Evolutionary conservation across 2,329 filamentous ascomycete species (phyloP).

Genomic region (Colletotrichum eleusines): DNA sequence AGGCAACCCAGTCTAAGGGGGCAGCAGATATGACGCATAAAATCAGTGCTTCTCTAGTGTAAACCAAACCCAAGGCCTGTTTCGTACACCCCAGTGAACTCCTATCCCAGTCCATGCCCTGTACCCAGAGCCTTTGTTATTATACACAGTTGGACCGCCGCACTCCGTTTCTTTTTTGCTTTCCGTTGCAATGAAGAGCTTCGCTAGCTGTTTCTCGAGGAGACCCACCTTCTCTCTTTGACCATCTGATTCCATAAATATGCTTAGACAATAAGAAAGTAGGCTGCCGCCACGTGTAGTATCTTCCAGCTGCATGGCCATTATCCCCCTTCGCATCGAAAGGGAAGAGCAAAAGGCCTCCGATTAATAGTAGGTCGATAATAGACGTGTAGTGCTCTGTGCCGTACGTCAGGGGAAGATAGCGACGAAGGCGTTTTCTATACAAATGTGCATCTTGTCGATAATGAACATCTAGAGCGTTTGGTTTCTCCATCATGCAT

Average conservation of each 20-base stretch:
- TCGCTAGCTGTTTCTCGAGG: conserved; percentile 1
- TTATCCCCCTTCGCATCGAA: not conserved
- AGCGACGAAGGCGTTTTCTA: conserved; percentile 28
- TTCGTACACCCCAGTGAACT: conserved; percentile 27
- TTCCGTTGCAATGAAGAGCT: conserved; percentile 18
- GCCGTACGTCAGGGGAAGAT: not conserved
- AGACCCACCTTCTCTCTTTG: not conserved
- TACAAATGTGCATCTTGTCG: conserved; percentile 20
- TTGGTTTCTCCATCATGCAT: conserved; percentile 54
- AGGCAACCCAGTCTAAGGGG: not conserved
- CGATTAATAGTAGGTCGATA: conserved; percentile 27
- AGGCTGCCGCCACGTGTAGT: conserved; percentile 11
- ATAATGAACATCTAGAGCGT: not conserved
- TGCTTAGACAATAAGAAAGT: conserved; percentile 23
- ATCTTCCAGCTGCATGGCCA: conserved; percentile 21
- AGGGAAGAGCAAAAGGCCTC: conserved; percentile 5
- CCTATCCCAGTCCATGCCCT: conserved; percentile 25
- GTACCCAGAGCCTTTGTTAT: conserved; percentile 26
- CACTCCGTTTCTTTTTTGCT: conserved; percentile 8
- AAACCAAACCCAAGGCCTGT: not conserved
- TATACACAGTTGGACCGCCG: conserved; percentile 26
- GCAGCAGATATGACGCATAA: conserved; percentile 9
- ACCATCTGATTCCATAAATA: conserved; percentile 20
- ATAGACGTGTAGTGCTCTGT: conserved; percentile 14
- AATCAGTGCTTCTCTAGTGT: not conserved